Conservation (phyloP, 768 basidiomycete species). For the Hygrophorus pudorinus region DNA sequence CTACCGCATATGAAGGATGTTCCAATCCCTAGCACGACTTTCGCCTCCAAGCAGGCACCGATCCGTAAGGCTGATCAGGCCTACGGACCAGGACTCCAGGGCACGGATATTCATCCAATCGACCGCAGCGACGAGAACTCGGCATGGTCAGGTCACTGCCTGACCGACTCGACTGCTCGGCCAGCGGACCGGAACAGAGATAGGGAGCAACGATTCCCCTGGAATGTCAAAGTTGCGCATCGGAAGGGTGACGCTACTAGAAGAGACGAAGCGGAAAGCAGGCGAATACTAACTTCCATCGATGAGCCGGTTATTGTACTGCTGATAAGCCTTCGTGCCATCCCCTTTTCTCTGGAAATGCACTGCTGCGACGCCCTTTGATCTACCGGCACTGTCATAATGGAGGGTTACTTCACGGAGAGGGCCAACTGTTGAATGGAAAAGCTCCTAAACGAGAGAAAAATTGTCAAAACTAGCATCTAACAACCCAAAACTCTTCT, state of each 20-base stretch:
- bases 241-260: constrained; percentile 12
- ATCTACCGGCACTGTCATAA: constrained; percentile 77
- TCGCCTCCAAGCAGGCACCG: constrained; percentile 3
- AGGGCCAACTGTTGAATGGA: constrained; percentile 82
- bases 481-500: neutral
- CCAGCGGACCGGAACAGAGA: constrained; percentile 6
- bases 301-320: constrained; percentile 98
- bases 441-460: constrained; percentile 64
- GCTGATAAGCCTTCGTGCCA: constrained; percentile 82
- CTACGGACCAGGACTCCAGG: constrained; percentile 15
- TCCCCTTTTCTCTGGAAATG: constrained; percentile 81
- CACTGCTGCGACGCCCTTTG: constrained; percentile 85
- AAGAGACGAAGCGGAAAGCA: constrained; percentile 34
- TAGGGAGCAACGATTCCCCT: constrained; percentile 16
- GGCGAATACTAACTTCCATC: constrained; percentile 99
- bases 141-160: neutral
- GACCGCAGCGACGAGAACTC: no score
- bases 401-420: constrained; percentile 76
- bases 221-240: neutral
- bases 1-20: constrained; percentile 6
- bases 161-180: neutral
- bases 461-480: neutral
- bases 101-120: neutral
- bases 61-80: constrained; percentile 32
- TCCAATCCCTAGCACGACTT: constrained; percentile 1